Evolutionary conservation across 2,329 filamentous ascomycete species (phyloP), one percentile per base, ranked within the genome.

Genomic region (Clonostachys sp.): DNA sequence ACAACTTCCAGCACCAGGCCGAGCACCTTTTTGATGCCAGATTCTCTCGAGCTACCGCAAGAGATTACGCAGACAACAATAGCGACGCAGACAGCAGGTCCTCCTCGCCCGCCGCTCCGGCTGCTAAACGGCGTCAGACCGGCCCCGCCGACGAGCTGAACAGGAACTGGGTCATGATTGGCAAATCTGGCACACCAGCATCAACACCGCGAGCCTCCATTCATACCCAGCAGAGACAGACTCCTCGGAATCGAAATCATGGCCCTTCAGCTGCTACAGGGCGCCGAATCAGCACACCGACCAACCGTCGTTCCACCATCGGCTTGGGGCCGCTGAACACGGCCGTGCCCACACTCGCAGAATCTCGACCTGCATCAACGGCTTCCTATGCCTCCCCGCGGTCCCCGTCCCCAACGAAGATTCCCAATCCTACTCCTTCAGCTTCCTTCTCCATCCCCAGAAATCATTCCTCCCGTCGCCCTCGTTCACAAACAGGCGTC

Each of bases 161-260:
- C 33, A 78, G 75, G 47, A 87, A 83, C 65, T 91, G 87, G 87
- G 84, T 91, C 30, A 73, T 91, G 52, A 81, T 91, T 24, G 16
- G 53, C 52, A 33, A 50, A 52, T 35, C 47, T 50, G 10, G 10
- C 35, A 7, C 50, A 56, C 53, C 18, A 51, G 47, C 62, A 45
- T 51, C 50, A 58, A 41, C 56, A 57, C 12, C 59, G 58, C 24
- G 57, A 60, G 58, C 39, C 49, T 38, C 54, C 7, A 47, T 55
- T 13, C 49, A 57, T 13, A 55, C 55, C 34, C 48, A 30, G 24
- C 24, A 30, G 24, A 30, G 24, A 30, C 56, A 17, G 5, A 51
- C 58, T 8, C 58, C 61, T 7, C 59, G 63, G 45, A 61, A 57
- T n/a, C 61, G 63, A 49, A 64, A 65, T 44, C 55, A 59, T 6